These are phyloP conservation scores for Venustampulla echinocandica DNA, from an alignment of 495 filamentous ascomycete genomes.

Conservation along the genomic window DNA sequence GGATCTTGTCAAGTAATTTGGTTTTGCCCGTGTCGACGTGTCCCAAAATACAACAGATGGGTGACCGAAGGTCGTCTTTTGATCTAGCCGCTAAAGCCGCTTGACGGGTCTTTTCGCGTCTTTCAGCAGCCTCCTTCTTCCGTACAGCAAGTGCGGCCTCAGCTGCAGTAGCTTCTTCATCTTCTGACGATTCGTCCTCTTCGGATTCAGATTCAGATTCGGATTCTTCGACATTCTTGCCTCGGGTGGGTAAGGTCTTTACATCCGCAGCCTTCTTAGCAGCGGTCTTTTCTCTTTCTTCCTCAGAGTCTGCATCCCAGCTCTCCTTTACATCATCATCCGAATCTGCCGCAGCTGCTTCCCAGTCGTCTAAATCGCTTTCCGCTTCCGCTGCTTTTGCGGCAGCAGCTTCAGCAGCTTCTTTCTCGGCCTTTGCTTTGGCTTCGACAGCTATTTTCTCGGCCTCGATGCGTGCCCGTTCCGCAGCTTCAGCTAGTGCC, in stretches of 20 bases:
- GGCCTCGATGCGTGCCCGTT: constrained; percentile 54
- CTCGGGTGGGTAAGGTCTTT: constrained; percentile 30
- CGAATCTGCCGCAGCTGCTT: constrained; percentile 68
- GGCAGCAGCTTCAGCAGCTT: constrained; percentile 48
- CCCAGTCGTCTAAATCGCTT: constrained; percentile 76
- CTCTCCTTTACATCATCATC: constrained; percentile 77
- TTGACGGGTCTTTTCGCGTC: constrained; percentile 79
- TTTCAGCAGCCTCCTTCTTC: constrained; percentile 86
- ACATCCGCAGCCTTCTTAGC: constrained; percentile 27
- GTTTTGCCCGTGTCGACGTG: constrained; percentile 99
- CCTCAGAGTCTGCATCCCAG: constrained; percentile 84
- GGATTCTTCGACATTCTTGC: constrained; percentile 20
- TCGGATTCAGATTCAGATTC: constrained; percentile 20
- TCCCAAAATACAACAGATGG: constrained; percentile 98
- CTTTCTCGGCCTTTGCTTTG: constrained; percentile 46
- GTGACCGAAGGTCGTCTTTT: constrained; percentile 88
- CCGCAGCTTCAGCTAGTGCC: constrained; percentile 62
- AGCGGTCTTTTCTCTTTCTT: constrained; percentile 51
- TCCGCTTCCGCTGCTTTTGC: constrained; percentile 46
- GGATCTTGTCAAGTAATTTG: constrained; percentile 96
- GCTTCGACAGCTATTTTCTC: constrained; percentile 55
- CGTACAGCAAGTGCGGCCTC: constrained; percentile 59
- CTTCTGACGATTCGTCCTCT: constrained; percentile 37
- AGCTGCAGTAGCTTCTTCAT: constrained; percentile 61
- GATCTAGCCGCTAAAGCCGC: constrained; percentile 87